Conservation (phyloP, 208 protist genomes). For the Acanthamoeba royreba region DNA sequence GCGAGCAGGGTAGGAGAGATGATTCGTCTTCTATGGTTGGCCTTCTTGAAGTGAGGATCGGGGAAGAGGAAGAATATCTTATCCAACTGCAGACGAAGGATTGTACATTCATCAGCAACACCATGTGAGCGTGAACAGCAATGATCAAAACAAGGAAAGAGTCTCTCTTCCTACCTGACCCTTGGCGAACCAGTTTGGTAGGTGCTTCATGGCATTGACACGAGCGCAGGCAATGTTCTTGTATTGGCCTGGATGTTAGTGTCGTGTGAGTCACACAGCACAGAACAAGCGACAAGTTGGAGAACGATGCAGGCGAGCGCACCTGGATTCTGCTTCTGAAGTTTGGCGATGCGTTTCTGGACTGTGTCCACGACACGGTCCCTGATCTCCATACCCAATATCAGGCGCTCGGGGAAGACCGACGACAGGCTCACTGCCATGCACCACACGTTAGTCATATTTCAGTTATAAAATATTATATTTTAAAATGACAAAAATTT, state of each 20-base stretch:
- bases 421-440: constrained; percentile 80
- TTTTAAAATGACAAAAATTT: neutral
- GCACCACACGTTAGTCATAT: no score
- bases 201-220: constrained; percentile 97
- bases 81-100: constrained; percentile 76
- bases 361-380: constrained; percentile 91
- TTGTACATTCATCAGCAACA: no score
- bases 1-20: constrained; percentile 92
- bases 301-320: neutral
- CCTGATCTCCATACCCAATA: constrained; percentile 96
- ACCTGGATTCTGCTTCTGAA: constrained; percentile 39
- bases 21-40: constrained; percentile 95
- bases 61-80: constrained; percentile 97
- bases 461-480: no score
- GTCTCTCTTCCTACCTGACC: no score
- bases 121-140: no score
- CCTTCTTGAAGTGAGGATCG: constrained; percentile 97
- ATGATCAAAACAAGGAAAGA: no score
- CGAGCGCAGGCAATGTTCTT: constrained; percentile 94
- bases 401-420: constrained; percentile 90
- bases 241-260: constrained; percentile 82
- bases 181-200: constrained; percentile 95
- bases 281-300: neutral
- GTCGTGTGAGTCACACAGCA: neutral
- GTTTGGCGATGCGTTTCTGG: constrained; percentile 72